phyloP scores from a whole-genome alignment of 2,329 filamentous ascomycete species.

The Blastomyces gilchristii region DNA sequence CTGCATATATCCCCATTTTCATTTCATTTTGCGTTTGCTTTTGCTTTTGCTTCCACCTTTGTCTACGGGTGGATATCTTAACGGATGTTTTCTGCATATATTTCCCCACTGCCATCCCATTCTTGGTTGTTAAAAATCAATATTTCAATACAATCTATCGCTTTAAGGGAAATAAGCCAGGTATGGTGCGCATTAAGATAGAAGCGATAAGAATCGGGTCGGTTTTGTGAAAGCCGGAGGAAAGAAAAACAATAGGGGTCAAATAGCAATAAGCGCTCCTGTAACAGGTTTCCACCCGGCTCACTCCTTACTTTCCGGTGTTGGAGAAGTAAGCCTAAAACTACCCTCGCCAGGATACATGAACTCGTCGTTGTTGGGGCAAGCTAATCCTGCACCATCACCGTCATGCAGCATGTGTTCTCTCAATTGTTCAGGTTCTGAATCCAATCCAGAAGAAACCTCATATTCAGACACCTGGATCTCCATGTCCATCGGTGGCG shows the following conservation, averaged over 20 bases:
- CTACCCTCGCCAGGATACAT: not conserved
- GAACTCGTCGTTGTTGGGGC: not conserved
- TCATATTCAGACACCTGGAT: not conserved
- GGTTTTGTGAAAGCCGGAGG: not conserved
- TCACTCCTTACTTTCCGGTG: not conserved
- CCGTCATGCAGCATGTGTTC: not conserved
- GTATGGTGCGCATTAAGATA: not conserved
- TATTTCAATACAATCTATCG: not conserved
- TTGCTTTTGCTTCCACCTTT: not conserved
- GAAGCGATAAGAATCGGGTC: not conserved
- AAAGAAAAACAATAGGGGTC: not conserved
- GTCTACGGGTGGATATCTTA: not conserved
- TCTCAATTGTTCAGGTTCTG: not conserved
- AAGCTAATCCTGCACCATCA: not conserved
- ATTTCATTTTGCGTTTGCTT: not conserved
- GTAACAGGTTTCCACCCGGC: not conserved
- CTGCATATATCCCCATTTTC: not conserved
- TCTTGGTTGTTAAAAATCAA: not conserved
- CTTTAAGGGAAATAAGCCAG: not conserved
- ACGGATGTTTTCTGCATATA: not conserved
- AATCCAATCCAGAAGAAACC: not conserved
- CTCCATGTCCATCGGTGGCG: not conserved
- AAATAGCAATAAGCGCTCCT: not conserved
- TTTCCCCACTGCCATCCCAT: not conserved
- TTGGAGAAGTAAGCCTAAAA: not conserved